A percentile compares a stretch with the other conserved stretches of the same genome.
Evolutionary conservation across 371 early-diverging fungal genomes (phyloP).

Genomic region (Mucor mucedo): DNA sequence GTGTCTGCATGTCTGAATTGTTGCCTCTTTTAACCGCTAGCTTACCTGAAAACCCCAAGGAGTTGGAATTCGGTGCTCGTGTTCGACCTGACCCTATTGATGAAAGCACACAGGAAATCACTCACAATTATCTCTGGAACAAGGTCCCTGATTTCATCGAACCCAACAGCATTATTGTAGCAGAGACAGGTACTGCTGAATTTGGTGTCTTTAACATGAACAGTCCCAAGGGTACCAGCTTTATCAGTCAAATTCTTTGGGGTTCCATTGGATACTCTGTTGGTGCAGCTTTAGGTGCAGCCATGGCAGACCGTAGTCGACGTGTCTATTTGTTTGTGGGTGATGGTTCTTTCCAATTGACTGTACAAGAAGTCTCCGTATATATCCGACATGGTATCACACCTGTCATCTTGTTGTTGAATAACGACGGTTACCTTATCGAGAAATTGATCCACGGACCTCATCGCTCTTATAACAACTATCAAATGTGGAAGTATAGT

Average conservation of each 20-base stretch:
- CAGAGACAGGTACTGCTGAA: slow-evolving; percentile 57
- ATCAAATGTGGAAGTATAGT: slow-evolving; percentile 53
- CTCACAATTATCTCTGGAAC: slow-evolving; percentile 54
- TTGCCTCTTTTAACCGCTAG: slow-evolving; percentile 34
- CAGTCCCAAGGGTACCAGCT: slow-evolving; percentile 39
- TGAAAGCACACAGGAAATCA: slow-evolving; percentile 21
- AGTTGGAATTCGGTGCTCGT: slow-evolving; percentile 15
- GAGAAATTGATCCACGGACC: slow-evolving; percentile 57
- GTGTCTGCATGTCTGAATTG: slow-evolving; percentile 46
- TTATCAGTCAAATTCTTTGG: slow-evolving; percentile 47
- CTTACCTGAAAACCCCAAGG: no score
- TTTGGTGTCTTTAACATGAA: slow-evolving; percentile 48
- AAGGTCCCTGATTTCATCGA: slow-evolving; percentile 38
- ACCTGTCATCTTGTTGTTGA: slow-evolving; percentile 54
- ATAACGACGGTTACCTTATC: slow-evolving; percentile 62
- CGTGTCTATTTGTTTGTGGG: slow-evolving; percentile 52
- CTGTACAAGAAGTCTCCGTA: slow-evolving; percentile 51
- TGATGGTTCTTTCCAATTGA: slow-evolving; percentile 60
- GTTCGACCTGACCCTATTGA: slow-evolving; percentile 24
- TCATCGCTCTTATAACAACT: slow-evolving; percentile 51
- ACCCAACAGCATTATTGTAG: slow-evolving; percentile 42
- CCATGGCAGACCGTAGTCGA: slow-evolving; percentile 38
- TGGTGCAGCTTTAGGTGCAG: slow-evolving; percentile 42
- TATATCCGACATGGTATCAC: slow-evolving; percentile 54
- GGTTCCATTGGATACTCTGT: slow-evolving; percentile 54